Conservation (phyloP, 1,284 basidiomycete species). For the Puccinia triticina region DNA sequence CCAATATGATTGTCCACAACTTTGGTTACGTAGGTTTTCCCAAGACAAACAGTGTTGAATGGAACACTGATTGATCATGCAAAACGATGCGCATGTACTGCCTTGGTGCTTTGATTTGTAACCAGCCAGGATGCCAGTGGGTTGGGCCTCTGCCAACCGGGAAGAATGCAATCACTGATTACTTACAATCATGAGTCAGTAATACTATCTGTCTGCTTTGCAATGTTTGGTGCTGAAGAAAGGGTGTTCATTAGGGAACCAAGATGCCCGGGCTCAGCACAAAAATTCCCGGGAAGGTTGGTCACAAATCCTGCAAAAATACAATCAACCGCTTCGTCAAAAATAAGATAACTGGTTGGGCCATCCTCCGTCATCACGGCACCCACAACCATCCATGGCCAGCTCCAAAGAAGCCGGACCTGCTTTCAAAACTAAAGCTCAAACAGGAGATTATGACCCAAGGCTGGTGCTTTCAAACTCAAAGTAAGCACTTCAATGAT, state of each 20-base stretch:
- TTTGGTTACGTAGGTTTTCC: too few species aligned
- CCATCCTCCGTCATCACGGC: neutral
- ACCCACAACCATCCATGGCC: constrained; percentile 16
- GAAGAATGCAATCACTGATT: neutral
- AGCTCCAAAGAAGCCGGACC: neutral
- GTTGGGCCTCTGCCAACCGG: neutral
- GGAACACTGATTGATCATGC: too few species aligned
- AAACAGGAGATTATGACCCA: neutral
- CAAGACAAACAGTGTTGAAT: too few species aligned
- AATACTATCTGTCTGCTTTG: too few species aligned
- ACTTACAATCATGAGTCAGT: neutral
- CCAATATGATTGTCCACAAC: too few species aligned
- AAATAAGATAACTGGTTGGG: too few species aligned
- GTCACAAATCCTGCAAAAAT: neutral
- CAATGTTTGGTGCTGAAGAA: too few species aligned
- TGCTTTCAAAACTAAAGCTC: neutral
- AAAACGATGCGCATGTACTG: too few species aligned
- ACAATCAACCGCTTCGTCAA: neutral
- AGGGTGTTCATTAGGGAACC: neutral
- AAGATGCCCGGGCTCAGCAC: neutral
- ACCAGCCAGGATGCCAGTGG: neutral
- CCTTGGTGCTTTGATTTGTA: too few species aligned
- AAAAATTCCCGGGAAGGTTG: neutral
- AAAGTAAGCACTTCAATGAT: neutral
- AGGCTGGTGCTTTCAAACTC: neutral